Percentiles rank a stretch among this genome's conserved stretches.
These are phyloP conservation scores for Orobanche coerulescens DNA, from an alignment of 257 asterid species.

Conservation along the genomic window DNA sequence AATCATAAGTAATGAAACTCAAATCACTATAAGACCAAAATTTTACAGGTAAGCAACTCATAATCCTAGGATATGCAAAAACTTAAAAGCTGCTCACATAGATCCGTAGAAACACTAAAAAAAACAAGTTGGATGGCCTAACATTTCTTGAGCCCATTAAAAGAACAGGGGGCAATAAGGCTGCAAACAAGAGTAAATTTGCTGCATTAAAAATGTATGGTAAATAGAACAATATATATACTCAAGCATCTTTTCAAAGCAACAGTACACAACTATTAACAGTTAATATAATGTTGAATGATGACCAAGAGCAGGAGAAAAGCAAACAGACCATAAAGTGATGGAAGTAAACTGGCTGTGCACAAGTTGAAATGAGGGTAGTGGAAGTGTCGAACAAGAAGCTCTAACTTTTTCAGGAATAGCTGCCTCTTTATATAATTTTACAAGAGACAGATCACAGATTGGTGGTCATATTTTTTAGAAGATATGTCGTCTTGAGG, in stretches of 20 bases:
- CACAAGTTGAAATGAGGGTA: background rate
- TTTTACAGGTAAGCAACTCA: background rate
- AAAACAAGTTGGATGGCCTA: background rate
- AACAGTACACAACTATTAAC: background rate
- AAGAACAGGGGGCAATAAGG: background rate
- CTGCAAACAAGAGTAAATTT: background rate
- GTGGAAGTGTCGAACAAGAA: background rate
- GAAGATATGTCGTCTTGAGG: background rate
- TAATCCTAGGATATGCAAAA: background rate
- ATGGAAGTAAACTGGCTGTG: background rate
- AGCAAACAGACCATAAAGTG: background rate
- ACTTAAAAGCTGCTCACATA: background rate
- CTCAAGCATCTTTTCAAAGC: background rate
- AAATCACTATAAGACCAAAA: slow-evolving; percentile 12
- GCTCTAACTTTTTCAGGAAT: slow-evolving; percentile 1
- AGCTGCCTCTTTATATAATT: background rate
- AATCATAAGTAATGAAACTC: slow-evolving; percentile 8
- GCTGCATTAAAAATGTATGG: background rate
- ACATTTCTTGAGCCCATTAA: slow-evolving; percentile 6
- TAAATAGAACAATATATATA: background rate
- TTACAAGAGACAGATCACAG: no score
- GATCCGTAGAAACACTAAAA: background rate
- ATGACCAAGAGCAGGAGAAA: slow-evolving; percentile 1
- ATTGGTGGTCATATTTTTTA: background rate
- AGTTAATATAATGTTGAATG: background rate